Conservation (phyloP, 1,284 basidiomycete genomes). For the Ganoderma meredithae region DNA sequence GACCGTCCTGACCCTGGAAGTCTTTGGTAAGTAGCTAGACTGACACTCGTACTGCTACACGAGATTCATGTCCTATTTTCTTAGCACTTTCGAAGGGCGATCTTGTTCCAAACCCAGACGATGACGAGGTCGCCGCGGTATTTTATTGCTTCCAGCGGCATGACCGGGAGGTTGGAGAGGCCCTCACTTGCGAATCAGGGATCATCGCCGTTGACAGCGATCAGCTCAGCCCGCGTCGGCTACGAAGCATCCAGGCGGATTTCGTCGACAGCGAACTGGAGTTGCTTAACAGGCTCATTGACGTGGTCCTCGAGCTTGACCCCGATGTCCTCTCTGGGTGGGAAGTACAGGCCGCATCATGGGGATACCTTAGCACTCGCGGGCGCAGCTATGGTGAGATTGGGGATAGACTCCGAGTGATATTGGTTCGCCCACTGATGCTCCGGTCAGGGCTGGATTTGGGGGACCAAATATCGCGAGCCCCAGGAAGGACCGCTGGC, state of each 20-base stretch:
- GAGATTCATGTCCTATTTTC: neutral
- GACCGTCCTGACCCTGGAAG: slow-evolving; percentile 84
- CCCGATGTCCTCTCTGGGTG: slow-evolving; percentile 94
- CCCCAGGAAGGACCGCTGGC: slow-evolving; percentile 52
- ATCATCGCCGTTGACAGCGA: slow-evolving; percentile 63
- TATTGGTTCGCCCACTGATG: slow-evolving; percentile 12
- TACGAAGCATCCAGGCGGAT: slow-evolving; percentile 59
- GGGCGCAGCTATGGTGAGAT: slow-evolving; percentile 67
- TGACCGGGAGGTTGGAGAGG: slow-evolving; percentile 43
- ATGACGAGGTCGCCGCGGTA: slow-evolving; percentile 76
- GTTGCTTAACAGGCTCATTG: slow-evolving; percentile 81
- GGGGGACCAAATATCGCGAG: slow-evolving; percentile 73
- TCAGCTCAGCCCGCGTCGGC: slow-evolving; percentile 47
- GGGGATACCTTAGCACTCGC: slow-evolving; percentile 90
- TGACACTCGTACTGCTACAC: neutral
- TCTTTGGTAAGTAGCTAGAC: slow-evolving; percentile 68
- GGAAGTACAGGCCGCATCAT: slow-evolving; percentile 89
- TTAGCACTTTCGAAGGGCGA: slow-evolving; percentile 70
- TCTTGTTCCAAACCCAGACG: slow-evolving; percentile 74
- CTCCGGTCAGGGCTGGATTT: slow-evolving; percentile 66
- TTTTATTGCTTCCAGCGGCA: slow-evolving; percentile 76
- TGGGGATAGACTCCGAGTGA: slow-evolving; percentile 3
- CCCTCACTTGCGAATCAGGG: slow-evolving; percentile 56
- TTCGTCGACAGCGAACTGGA: slow-evolving; percentile 81
- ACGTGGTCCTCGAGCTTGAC: slow-evolving; percentile 81